Percentiles rank a stretch among this genome's conserved stretches.
Evolutionary conservation across 106 monocot species (phyloP).

Genomic region (Allium sativum): DNA sequence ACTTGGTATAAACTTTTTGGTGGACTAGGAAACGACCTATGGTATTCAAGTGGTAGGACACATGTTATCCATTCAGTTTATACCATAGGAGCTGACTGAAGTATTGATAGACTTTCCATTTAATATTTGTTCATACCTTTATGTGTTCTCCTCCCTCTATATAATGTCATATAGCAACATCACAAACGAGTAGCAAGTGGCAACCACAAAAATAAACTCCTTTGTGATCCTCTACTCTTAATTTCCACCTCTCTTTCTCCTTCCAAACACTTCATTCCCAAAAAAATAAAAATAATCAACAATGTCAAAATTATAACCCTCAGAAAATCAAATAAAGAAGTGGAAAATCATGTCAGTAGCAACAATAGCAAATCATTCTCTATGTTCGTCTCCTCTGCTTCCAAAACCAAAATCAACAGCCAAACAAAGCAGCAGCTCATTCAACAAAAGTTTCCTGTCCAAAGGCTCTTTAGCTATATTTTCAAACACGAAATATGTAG

Average conservation of each 20-base stretch:
- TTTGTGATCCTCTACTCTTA: slow-evolving; percentile 6
- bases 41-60: no score
- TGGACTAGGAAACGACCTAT: no score
- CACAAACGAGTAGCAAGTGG: slow-evolving; percentile 2
- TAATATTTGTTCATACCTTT: not conserved
- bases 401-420: slow-evolving; percentile 19
- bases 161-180: not conserved
- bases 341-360: slow-evolving; percentile 2
- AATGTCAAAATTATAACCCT: not conserved
- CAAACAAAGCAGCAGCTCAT: not conserved
- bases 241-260: slow-evolving; percentile 1
- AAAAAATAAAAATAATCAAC: not conserved
- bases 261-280: not conserved
- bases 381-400: slow-evolving; percentile 24
- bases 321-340: not conserved
- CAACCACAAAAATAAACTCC: slow-evolving; percentile 8
- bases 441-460: slow-evolving; percentile 3
- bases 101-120: no score
- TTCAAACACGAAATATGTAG: not conserved
- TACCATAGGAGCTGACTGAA: no score
- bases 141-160: not conserved
- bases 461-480: not conserved
- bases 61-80: no score
- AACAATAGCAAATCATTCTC: slow-evolving; percentile 21
- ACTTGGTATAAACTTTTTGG: no score